phyloP scores from a whole-genome alignment of 305 asterid genomes.

The Fraxinus xanthoxyloides region DNA sequence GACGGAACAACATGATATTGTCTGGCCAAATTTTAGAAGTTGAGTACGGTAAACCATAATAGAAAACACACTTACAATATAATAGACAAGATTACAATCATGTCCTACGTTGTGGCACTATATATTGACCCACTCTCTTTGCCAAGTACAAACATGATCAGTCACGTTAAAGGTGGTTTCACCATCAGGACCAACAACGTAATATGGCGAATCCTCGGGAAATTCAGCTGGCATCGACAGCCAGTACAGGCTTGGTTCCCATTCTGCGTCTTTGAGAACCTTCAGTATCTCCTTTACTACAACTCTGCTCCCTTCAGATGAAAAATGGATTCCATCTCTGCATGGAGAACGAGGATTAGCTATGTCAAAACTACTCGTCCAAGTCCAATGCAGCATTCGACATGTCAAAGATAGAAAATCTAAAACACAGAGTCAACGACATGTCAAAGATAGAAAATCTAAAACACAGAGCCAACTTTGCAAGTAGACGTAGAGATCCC shows the following conservation, averaged over 20 bases:
- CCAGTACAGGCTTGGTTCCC: constrained; percentile 81
- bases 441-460: not conserved
- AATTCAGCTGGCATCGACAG: constrained; percentile 59
- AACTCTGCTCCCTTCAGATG: constrained; percentile 67
- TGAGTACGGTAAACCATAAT: not conserved
- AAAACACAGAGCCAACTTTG: not conserved
- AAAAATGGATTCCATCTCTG: constrained; percentile 84
- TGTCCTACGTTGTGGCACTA: not conserved
- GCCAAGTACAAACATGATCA: constrained; percentile 20
- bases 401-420: not conserved
- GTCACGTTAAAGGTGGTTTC: constrained; percentile 34
- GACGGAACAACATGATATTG: not conserved
- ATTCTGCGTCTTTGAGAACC: constrained; percentile 62
- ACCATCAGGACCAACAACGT: constrained; percentile 42
- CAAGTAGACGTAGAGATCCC: not conserved
- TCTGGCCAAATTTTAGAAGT: not conserved
- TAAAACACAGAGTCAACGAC: not conserved
- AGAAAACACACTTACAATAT: not conserved
- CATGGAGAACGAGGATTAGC: not conserved
- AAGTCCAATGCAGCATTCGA: not conserved
- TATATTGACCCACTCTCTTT: constrained; percentile 23
- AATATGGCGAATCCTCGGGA: constrained; percentile 48
- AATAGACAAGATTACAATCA: not conserved
- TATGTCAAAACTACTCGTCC: not conserved
- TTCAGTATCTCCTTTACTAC: constrained; percentile 71